phyloP scores from a whole-genome alignment of 192 early-diverging fungal species.

The Chytriomyces hyalinus region DNA sequence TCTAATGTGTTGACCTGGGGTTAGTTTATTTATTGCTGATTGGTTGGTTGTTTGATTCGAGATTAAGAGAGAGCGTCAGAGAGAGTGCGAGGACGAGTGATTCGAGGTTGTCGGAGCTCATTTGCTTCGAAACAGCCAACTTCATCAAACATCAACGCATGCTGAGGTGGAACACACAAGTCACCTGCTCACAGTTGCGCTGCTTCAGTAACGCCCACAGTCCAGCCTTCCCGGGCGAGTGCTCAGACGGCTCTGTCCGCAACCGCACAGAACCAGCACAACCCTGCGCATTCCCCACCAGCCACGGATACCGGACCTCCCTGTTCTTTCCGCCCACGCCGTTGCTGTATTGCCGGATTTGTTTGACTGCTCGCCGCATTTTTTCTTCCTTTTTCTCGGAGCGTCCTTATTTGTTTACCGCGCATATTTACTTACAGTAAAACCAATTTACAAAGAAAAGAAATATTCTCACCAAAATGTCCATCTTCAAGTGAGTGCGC shows the following conservation, averaged over 20 bases:
- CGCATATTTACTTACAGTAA: background rate
- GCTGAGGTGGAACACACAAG: no score
- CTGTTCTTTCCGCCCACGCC: background rate
- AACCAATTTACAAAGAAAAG: background rate
- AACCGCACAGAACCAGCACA: background rate
- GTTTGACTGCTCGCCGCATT: no score
- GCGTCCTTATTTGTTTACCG: no score
- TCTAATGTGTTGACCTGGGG: background rate
- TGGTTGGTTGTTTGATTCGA: no score
- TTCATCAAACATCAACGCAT: no score
- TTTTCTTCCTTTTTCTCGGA: no score
- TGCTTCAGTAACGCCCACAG: constrained; percentile 17
- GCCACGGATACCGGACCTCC: constrained; percentile 13
- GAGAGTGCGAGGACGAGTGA: no score
- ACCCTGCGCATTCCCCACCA: background rate
- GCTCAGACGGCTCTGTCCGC: background rate
- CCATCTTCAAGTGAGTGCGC: constrained; percentile 17
- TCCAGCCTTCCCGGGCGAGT: background rate
- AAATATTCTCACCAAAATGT: background rate
- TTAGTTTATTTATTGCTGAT: no score
- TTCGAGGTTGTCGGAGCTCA: no score
- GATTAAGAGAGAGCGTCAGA: no score
- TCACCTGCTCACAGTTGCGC: constrained; percentile 18
- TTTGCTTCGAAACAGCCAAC: no score
- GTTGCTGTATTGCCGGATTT: no score